These are phyloP conservation scores for Tolypocladium sp. DNA, from an alignment of 2,329 filamentous ascomycete species.

Conservation along the genomic window DNA sequence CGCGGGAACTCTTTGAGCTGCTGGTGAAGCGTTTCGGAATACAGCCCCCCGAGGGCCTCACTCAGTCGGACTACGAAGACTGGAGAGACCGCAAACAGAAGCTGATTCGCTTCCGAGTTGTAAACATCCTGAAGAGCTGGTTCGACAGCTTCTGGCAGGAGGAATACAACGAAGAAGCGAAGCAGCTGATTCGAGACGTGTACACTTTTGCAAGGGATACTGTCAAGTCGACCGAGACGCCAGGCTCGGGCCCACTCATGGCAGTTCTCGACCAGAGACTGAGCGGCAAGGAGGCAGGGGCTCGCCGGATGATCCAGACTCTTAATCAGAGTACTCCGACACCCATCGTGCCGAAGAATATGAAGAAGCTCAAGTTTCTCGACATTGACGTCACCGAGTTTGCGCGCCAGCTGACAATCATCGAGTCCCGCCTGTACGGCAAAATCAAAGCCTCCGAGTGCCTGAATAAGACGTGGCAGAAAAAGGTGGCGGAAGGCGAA, in stretches of 20 bases:
- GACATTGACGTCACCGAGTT: conserved; percentile 96
- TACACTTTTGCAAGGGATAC: conserved; percentile 87
- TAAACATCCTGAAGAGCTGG: conserved; percentile 98
- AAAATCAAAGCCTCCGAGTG: conserved; percentile 96
- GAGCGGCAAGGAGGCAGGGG: conserved; percentile 77
- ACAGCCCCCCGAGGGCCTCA: conserved; percentile 78
- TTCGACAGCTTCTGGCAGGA: conserved; percentile 99
- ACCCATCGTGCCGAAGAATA: conserved; percentile 94
- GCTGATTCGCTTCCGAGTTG: conserved; percentile 87
- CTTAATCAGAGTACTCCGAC: conserved; percentile 72
- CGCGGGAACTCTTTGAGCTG: conserved; percentile 84
- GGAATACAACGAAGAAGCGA: conserved; percentile 73
- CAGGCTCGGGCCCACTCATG: conserved; percentile 77
- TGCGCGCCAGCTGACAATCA: conserved; percentile 93
- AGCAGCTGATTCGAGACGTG: conserved; percentile 77
- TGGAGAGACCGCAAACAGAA: conserved; percentile 96
- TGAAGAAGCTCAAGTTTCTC: conserved; percentile 98
- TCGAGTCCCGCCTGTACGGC: conserved; percentile 87
- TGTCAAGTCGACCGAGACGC: conserved; percentile 87
- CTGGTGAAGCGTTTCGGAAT: conserved; percentile 87
- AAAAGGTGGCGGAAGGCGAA: conserved; percentile 76
- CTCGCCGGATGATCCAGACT: conserved; percentile 79
- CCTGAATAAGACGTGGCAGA: conserved; percentile 98
- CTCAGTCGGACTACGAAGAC: conserved; percentile 64
- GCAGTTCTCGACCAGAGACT: conserved; percentile 81